Conservation (phyloP, 768 basidiomycete genomes). For the Artomyces pyxidatus region DNA sequence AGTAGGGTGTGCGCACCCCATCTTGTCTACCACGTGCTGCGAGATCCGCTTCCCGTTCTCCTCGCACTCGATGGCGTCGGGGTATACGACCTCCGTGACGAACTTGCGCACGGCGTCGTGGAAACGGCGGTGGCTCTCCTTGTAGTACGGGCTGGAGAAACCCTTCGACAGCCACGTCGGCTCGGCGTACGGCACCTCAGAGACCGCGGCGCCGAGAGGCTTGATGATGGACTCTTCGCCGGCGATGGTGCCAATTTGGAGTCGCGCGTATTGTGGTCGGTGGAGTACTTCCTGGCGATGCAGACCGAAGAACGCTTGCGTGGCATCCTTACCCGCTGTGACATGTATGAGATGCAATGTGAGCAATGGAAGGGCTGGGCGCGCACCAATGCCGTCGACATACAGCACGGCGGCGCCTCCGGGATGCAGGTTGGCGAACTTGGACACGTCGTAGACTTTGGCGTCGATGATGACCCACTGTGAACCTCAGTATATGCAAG, state of each 20-base stretch:
- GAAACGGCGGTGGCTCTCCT: conserved; percentile 62
- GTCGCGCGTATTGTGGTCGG: conserved; percentile 62
- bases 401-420: conserved; percentile 71
- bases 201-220: conserved; percentile 54
- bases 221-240: conserved; percentile 52
- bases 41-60: conserved; percentile 82
- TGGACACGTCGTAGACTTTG: conserved; percentile 74
- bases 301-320: conserved; percentile 76
- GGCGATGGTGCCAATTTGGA: conserved; percentile 55
- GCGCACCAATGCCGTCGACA: conserved; percentile 52
- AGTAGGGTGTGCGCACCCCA: conserved; percentile 52
- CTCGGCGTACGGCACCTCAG: conserved; percentile 78
- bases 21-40: conserved; percentile 76
- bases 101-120: conserved; percentile 72
- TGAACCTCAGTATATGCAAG: neutral
- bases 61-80: conserved; percentile 74
- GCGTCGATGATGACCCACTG: conserved; percentile 81
- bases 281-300: conserved; percentile 77
- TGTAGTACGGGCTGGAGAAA: conserved; percentile 73
- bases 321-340: conserved; percentile 65
- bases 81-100: conserved; percentile 62
- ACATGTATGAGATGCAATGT: neutral
- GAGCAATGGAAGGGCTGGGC: neutral
- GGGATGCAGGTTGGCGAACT: conserved; percentile 82
- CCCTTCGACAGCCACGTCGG: conserved; percentile 70